These are phyloP conservation scores for Spizellomyces punctatus DNA, from an alignment of 192 early-diverging fungal genomes.

Conservation along the genomic window DNA sequence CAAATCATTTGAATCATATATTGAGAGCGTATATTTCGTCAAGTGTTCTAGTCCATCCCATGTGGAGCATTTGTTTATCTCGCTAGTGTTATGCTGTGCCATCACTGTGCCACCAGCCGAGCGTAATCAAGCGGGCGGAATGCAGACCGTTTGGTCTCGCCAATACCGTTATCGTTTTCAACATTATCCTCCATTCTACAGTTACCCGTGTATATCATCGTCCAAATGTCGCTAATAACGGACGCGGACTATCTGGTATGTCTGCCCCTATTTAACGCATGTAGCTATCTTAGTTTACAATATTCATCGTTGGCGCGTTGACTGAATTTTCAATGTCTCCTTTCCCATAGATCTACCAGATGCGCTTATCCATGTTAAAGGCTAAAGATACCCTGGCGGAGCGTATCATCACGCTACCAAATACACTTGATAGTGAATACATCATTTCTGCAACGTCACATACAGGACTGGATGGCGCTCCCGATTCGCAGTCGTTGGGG, in stretches of 20 bases:
- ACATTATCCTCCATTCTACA: too few species aligned
- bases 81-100: too few species aligned
- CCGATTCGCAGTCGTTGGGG: neutral
- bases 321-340: neutral
- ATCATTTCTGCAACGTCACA: constrained; percentile 19
- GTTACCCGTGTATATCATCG: too few species aligned
- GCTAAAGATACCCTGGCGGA: constrained; percentile 30
- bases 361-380: constrained; percentile 37
- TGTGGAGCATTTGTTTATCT: too few species aligned
- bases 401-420: constrained; percentile 41
- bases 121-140: too few species aligned
- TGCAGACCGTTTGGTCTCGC: too few species aligned
- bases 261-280: neutral
- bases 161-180: too few species aligned
- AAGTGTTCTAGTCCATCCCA: too few species aligned
- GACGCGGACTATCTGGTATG: constrained; percentile 37
- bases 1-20: too few species aligned
- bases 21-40: too few species aligned
- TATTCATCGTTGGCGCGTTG: neutral
- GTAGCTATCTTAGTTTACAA: neutral
- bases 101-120: too few species aligned
- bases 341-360: constrained; percentile 33
- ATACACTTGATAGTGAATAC: constrained; percentile 38
- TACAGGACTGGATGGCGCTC: neutral
- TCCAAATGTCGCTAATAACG: constrained; percentile 30